Conservation (phyloP, 2,329 filamentous ascomycete genomes). For the Microascus cirrosus region DNA sequence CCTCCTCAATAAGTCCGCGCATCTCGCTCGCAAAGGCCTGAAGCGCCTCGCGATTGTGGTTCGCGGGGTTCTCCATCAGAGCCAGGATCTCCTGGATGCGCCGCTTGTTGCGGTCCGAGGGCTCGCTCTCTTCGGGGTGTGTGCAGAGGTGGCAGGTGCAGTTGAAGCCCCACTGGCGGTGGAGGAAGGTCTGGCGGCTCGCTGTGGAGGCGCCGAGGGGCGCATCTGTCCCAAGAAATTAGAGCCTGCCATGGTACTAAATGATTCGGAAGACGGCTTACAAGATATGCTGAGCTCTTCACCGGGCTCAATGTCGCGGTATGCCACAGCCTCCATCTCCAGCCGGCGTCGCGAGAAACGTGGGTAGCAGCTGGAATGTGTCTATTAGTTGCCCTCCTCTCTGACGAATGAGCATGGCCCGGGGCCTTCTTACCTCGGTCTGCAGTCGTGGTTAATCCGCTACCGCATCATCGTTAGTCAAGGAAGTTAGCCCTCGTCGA, state of each 20-base stretch:
- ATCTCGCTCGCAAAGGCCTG: conserved; percentile 13
- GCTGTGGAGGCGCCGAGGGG: conserved; percentile 9
- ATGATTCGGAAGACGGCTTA: conserved; percentile 3
- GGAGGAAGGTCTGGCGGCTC: conserved; percentile 10
- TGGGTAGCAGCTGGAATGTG: conserved; percentile 9
- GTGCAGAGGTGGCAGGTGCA: conserved; percentile 17
- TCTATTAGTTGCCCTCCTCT: neutral
- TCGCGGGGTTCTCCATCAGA: conserved; percentile 12
- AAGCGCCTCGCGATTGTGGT: conserved; percentile 11
- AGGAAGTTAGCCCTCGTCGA: neutral
- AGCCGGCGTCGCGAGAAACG: conserved; percentile 12
- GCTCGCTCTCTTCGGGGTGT: conserved; percentile 12
- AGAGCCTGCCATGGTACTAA: neutral
- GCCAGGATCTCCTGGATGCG: conserved; percentile 13
- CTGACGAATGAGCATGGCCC: neutral
- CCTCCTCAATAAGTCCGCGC: conserved; percentile 12
- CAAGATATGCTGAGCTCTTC: conserved; percentile 19
- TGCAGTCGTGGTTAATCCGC: conserved; percentile 15
- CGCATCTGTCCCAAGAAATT: conserved; percentile 1
- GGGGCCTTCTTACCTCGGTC: conserved; percentile 13
- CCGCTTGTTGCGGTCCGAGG: conserved; percentile 14
- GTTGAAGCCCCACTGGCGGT: conserved; percentile 17
- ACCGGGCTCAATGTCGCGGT: conserved; percentile 14
- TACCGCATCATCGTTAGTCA: neutral
- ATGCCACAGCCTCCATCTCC: conserved; percentile 14